Base-by-base conservation (phyloP, 805 yeast genomes). In the Teunomyces kruisii region DNA sequence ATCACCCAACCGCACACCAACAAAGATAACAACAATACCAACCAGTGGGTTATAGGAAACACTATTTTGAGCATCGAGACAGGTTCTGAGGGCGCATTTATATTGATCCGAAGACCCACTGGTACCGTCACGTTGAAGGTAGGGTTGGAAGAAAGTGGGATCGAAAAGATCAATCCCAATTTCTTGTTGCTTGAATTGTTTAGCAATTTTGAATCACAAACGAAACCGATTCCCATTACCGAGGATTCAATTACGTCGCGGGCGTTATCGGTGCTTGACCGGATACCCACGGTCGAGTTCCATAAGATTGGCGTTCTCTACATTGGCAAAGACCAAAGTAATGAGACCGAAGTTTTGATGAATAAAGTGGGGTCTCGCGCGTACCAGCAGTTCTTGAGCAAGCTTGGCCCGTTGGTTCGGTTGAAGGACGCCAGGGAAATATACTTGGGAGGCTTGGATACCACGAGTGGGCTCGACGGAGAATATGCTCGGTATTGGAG, bases 281-380 rank as follows among this genome's bases (percentile, higher is more conserved):
- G 90, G 13, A 80, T 86, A 1, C 95, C 96, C 0, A 81, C 84
- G 6, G 85, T 86, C 4, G 86, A 84, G 38, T 84, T 83, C 53
- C 88, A 84, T 61, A 89, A 88, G 58, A 77, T 86, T 32, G 96
- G 96, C 1, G 68, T 89, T 15, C 56, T 89, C 15, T 89, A 88
- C 58, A 79, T 88, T 52, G 92, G 81, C 0, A 82, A 80, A 0
- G 78, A 79, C 8, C 96, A 89, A 59, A 58, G 59, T 1, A 66
- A 68, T 0, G 96, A 89, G 58, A 57, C 57, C 0, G 88, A 85
- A 41, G 83, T 89, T 19, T 65, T 89, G 39, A 64, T 76, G 9
- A 89, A 89, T 53, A 62, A 70, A 32, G 67, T 70, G 16, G 96
- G 96, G 0, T 86, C 95, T 0, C 50, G 57, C 6, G 75, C 72